phyloP scores from a whole-genome alignment of 1,139 yeast genomes.

The Candida sojae region DNA sequence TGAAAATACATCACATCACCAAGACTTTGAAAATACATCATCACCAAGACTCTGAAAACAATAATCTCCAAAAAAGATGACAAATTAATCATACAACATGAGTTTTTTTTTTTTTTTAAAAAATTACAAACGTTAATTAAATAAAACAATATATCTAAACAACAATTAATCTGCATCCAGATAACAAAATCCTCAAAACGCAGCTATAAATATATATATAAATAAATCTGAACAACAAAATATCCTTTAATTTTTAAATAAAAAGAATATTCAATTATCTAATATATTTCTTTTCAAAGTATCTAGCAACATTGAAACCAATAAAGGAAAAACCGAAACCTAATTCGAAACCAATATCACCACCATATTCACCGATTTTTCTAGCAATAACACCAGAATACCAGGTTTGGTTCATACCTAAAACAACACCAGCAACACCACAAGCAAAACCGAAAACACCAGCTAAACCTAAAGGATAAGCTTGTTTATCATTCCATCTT shows the following conservation, averaged over 20 bases:
- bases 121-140: too few species aligned
- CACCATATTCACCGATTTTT: conserved; percentile 68
- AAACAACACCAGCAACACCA: conserved; percentile 82
- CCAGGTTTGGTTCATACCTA: conserved; percentile 89
- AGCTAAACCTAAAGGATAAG: conserved; percentile 74
- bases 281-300: conserved; percentile 67
- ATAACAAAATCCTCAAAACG: too few species aligned
- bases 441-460: conserved; percentile 76
- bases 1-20: too few species aligned
- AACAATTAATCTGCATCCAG: not conserved
- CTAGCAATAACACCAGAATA: conserved; percentile 69
- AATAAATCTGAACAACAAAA: not conserved
- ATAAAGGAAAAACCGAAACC: conserved; percentile 70
- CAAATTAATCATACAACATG: too few species aligned
- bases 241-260: not conserved
- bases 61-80: too few species aligned
- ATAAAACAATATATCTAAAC: not conserved
- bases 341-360: conserved; percentile 86
- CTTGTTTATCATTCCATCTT: conserved; percentile 55
- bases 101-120: too few species aligned
- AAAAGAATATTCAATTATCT: conserved; percentile 26
- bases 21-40: too few species aligned
- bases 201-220: not conserved
- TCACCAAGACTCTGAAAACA: too few species aligned
- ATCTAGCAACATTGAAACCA: conserved; percentile 61